phyloP scores from a whole-genome alignment of 208 protist genomes.

The Wallacemonas sp. region DNA sequence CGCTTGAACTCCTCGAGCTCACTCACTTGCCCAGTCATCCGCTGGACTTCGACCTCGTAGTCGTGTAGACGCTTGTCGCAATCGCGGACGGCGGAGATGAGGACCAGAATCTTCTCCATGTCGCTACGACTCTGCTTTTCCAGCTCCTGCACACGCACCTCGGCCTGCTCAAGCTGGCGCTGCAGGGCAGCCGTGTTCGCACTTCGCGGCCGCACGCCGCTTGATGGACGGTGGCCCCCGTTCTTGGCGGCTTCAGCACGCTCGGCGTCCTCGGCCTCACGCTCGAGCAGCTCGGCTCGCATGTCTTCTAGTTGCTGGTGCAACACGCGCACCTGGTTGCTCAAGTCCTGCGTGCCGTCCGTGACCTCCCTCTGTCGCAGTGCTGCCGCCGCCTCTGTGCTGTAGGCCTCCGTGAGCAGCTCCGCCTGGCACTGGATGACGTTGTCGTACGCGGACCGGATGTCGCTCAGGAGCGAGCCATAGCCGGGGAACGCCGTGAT shows the following conservation, averaged over 20 bases:
- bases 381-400: slow-evolving; percentile 9
- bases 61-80: slow-evolving; percentile 73
- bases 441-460: slow-evolving; percentile 77
- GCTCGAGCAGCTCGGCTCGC: slow-evolving; percentile 28
- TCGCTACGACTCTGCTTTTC: slow-evolving; percentile 61
- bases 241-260: background rate
- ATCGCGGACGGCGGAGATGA: slow-evolving; percentile 76
- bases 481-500: slow-evolving; percentile 73
- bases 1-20: slow-evolving; percentile 81
- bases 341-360: slow-evolving; percentile 14
- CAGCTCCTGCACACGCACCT: slow-evolving; percentile 39
- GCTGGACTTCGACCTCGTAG: slow-evolving; percentile 46
- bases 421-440: slow-evolving; percentile 78
- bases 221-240: background rate
- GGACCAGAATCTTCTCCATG: slow-evolving; percentile 73
- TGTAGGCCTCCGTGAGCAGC: slow-evolving; percentile 54
- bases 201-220: slow-evolving; percentile 3
- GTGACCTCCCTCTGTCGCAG: slow-evolving; percentile 25
- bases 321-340: slow-evolving; percentile 31
- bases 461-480: slow-evolving; percentile 62
- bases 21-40: slow-evolving; percentile 50
- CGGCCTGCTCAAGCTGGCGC: slow-evolving; percentile 38
- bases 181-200: slow-evolving; percentile 23
- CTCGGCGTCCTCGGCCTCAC: slow-evolving; percentile 24
- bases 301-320: slow-evolving; percentile 37